These are phyloP conservation scores for Phialophora verrucosa DNA, from an alignment of 2,329 filamentous ascomycete genomes.

Conservation along the genomic window DNA sequence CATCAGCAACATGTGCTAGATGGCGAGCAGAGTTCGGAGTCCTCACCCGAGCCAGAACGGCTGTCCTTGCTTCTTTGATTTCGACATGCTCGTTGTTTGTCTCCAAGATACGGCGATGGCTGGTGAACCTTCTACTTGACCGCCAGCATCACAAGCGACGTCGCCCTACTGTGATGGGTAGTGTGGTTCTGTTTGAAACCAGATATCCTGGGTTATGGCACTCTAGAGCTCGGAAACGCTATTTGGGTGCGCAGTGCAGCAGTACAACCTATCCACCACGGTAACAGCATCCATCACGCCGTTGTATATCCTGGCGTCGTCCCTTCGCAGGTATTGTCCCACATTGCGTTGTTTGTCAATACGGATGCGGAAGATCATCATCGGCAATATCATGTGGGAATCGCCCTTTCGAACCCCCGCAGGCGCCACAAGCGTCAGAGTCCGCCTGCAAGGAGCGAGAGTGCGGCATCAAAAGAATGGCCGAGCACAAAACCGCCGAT, in stretches of 20 bases:
- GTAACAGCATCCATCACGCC: background rate
- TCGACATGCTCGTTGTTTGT: slow-evolving; percentile 19
- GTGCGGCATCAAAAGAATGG: slow-evolving; percentile 28
- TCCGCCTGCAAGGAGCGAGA: background rate
- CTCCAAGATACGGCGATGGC: background rate
- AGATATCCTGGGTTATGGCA: background rate
- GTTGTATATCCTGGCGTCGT: slow-evolving; percentile 5
- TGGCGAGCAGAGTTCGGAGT: background rate
- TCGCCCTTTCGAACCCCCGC: background rate
- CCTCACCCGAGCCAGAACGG: slow-evolving; percentile 34
- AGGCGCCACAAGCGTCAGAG: background rate
- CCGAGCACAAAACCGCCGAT: slow-evolving; percentile 10
- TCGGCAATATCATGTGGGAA: slow-evolving; percentile 13
- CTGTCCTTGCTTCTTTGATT: slow-evolving; percentile 28
- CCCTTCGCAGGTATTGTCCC: background rate
- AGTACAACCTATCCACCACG: background rate
- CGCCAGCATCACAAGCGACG: background rate
- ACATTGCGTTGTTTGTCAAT: slow-evolving; percentile 1
- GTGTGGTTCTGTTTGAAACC: background rate
- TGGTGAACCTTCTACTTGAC: background rate
- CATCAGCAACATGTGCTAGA: slow-evolving; percentile 14
- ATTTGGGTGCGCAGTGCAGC: background rate
- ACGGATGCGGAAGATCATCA: background rate
- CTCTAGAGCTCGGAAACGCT: background rate
- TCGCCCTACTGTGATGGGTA: too few relatives aligned